Evolutionary conservation across 1,284 basidiomycete species (phyloP).

Genomic region (Austropuccinia psidii): DNA sequence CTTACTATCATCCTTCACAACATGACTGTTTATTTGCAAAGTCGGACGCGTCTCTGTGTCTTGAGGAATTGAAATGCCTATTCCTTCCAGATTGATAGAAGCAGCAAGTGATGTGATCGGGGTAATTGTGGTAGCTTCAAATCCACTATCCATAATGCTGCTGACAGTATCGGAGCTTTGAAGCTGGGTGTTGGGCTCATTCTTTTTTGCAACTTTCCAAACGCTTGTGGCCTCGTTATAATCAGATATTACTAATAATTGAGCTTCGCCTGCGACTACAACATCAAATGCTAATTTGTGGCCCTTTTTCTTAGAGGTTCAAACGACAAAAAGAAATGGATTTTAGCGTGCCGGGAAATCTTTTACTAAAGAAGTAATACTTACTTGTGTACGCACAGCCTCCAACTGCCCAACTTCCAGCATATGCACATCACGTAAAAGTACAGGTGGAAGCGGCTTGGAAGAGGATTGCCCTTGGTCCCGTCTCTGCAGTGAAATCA

Average conservation of each 20-base stretch:
- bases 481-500: constrained; percentile 13
- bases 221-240: constrained; percentile 79
- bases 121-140: constrained; percentile 75
- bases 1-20: constrained; percentile 85
- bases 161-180: constrained; percentile 64
- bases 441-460: not conserved
- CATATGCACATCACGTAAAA: constrained; percentile 65
- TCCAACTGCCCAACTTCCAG: constrained; percentile 92
- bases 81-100: constrained; percentile 73
- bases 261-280: constrained; percentile 77
- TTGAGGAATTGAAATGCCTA: constrained; percentile 77
- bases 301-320: constrained; percentile 46
- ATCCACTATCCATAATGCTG: constrained; percentile 61
- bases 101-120: constrained; percentile 63
- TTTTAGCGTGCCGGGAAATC: no score
- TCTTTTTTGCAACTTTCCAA: constrained; percentile 64
- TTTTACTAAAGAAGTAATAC: not conserved
- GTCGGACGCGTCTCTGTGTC: constrained; percentile 77
- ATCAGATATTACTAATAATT: constrained; percentile 76
- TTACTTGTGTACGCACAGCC: constrained; percentile 69
- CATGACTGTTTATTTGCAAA: constrained; percentile 76
- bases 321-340: not conserved
- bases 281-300: constrained; percentile 76
- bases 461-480: constrained; percentile 51
- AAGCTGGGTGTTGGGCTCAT: constrained; percentile 51